These are phyloP conservation scores for Cyclocybe cylindracea DNA, from an alignment of 768 basidiomycete species.

Conservation along the genomic window DNA sequence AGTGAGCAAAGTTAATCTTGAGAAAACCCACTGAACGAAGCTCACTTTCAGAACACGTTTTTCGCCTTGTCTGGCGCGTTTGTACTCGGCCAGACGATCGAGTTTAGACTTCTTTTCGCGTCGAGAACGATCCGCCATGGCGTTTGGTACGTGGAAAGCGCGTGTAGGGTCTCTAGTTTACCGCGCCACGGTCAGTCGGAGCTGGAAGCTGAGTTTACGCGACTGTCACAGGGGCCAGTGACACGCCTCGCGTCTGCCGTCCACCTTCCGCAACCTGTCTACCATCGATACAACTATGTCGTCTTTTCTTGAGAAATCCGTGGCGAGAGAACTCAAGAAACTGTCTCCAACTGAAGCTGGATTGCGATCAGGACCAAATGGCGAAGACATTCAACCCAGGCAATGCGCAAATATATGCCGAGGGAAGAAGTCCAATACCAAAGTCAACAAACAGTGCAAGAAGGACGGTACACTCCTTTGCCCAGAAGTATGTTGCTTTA, in stretches of 20 bases:
- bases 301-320: too few species aligned
- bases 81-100: conserved; percentile 61
- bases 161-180: not conserved
- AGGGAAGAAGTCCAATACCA: too few species aligned
- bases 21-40: conserved; percentile 8
- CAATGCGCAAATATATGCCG: too few species aligned
- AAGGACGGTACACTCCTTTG: too few species aligned
- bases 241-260: not conserved
- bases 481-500: too few species aligned
- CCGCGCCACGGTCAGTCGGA: conserved; percentile 8
- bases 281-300: too few species aligned
- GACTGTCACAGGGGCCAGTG: conserved; percentile 1
- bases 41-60: conserved; percentile 58
- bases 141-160: not conserved
- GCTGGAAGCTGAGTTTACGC: conserved; percentile 18
- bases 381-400: conserved; percentile 1
- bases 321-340: not conserved
- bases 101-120: conserved; percentile 39
- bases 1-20: not conserved
- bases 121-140: conserved; percentile 43
- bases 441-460: too few species aligned
- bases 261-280: not conserved
- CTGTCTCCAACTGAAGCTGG: conserved; percentile 8
- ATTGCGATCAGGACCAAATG: conserved; percentile 24
- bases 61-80: conserved; percentile 60